phyloP scores from a whole-genome alignment of 2,329 filamentous ascomycete genomes.

The Fonsecaea erecta region DNA sequence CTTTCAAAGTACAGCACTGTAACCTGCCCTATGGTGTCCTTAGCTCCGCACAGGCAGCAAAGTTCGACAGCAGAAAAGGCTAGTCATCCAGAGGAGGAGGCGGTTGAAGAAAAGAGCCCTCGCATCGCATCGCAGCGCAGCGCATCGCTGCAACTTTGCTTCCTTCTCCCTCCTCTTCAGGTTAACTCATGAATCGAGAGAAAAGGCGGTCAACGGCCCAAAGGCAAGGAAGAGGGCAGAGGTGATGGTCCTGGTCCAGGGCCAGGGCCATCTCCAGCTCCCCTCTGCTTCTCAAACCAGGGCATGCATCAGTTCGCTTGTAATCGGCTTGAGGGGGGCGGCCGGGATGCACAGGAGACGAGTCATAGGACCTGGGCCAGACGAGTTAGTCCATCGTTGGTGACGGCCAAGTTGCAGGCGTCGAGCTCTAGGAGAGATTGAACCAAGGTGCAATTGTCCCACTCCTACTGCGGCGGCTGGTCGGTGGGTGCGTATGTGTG shows the following conservation, averaged over 20 bases:
- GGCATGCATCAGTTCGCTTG: not conserved
- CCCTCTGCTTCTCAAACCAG: too few relatives aligned
- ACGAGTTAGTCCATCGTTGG: not conserved
- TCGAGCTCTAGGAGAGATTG: constrained; percentile 1
- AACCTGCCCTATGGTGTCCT: not conserved
- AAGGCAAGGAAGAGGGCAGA: not conserved
- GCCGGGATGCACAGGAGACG: not conserved
- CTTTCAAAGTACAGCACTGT: not conserved
- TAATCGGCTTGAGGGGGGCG: not conserved
- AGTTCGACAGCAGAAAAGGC: not conserved
- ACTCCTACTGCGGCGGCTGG: not conserved
- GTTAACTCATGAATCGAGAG: not conserved
- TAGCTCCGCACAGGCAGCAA: not conserved
- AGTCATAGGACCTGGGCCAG: not conserved
- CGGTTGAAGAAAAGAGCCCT: not conserved
- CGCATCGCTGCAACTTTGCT: not conserved
- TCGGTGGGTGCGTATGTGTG: not conserved
- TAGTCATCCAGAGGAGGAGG: not conserved
- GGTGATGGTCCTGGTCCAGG: not conserved
- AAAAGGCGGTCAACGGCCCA: constrained; percentile 6
- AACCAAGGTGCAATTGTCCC: constrained; percentile 13
- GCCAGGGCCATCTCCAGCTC: not conserved
- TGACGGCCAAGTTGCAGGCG: not conserved
- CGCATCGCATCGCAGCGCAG: not conserved
- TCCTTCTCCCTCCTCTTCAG: not conserved